Base-by-base conservation (phyloP, 441 rosid genomes). In the Biscutella auriculata region DNA sequence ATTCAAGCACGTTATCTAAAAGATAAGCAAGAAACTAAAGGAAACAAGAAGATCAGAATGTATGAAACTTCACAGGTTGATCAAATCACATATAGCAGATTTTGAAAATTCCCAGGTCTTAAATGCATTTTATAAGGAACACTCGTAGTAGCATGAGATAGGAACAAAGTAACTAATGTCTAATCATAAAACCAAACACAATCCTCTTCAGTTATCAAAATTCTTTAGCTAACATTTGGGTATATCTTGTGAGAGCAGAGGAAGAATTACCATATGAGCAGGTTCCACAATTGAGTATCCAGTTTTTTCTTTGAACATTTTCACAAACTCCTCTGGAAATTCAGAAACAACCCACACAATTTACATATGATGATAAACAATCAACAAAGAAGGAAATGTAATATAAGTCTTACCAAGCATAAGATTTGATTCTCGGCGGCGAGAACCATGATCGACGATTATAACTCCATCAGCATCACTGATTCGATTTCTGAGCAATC, bases 361-460 rank as follows among this genome's bases (percentile, higher is more conserved):
- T 21, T 11, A 32, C 56, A 33, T 34, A 27, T 48, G 40, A 34
- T 2, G 12, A 8, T 5, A 11, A 39, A 9, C 23, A 65, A 29
- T 8, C 30, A 62, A n/a, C 23, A 4, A 7, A 21, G 41, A 17
- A 16, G 8, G 4, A 30, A 25, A 9, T 27, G 16, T 47, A 53
- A 16, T 21, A 51, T 2, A 53, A 53, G 41, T 42, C 83, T 76
- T 60, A 88, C 98, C 69, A 37, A 88, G 83, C 97, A 92, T 84
- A 53, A 81, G 78, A 73, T 92, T 92, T 9, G 97, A 88, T 68
- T 92, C 94, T 19, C 37, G 73, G 43, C 94, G 95, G 36, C 94
- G 92, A 1, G 95, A 92, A 11, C 97, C 98, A 41, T 92, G 97
- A 70, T 92, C 98, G 5, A 92, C 96, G 27, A 92, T 86, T 65